Evolutionary conservation across 2,329 filamentous ascomycete genomes (phyloP), one percentile per base, ranked within the genome.

Genomic region (Tolypocladium sp.): DNA sequence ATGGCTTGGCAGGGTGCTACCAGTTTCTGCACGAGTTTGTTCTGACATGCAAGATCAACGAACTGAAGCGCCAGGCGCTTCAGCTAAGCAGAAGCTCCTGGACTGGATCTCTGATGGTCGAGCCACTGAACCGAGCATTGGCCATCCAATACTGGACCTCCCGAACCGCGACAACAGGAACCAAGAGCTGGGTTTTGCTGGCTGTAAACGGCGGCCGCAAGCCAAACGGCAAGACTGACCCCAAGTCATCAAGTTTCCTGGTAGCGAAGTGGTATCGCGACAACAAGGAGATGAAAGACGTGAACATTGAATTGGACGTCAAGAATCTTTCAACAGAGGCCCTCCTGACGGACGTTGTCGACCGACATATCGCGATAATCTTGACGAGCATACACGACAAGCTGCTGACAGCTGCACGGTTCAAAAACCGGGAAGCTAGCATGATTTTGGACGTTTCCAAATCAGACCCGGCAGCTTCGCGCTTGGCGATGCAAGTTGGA

Each of bases 131-230:
- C 70, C 84, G 94, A 61, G 88, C 88, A 35, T 77, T 99, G 60
- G 85, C 92, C 12, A 83, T 99, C 40, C 92, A 97, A 68, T 99
- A 99, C 74, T 99, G 94, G 94, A 79, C 83, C 20, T 82, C 83
- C 56, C 84, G 86, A 15, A 63, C 68, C 25, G 65, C 68, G 5
- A 69, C 73, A 37, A 76, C 76, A 46, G 84, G 84, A 1, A 79
- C 83, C 20, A 96, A 95, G 76, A 96, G 87, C 70, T 99, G 94
- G 93, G 79, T 99, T 55, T 87, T 97, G 63, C 79, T 99, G 56
- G 92, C 92, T 12, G 83, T 96, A 41, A 82, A 86, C 60, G 92
- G 87, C 68, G 87, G 87, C 38, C 79, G 76, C 58, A 80, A 77
- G 59, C 69, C 72, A 49, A 73, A 74, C 12, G 72, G 67, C 15